These are phyloP conservation scores for Trametes cinnabarina DNA, from an alignment of 768 basidiomycete genomes.

Conservation along the genomic window DNA sequence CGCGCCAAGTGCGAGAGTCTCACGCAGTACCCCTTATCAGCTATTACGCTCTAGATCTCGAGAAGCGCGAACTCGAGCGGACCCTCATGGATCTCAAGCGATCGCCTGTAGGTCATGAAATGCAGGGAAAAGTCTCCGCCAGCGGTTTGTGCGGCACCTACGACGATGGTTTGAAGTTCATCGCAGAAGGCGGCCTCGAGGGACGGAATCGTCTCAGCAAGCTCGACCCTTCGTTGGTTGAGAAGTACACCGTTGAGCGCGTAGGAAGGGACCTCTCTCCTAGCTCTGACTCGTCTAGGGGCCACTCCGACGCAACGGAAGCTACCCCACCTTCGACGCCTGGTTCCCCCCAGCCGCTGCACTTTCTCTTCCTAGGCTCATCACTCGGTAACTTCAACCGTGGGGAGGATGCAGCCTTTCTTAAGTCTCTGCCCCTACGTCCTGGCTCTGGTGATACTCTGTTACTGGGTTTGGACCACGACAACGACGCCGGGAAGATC, in stretches of 20 bases:
- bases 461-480: conserved; percentile 88
- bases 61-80: conserved; percentile 79
- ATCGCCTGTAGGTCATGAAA: conserved; percentile 58
- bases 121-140: conserved; percentile 71
- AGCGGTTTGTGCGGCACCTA: conserved; percentile 92
- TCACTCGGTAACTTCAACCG: conserved; percentile 89
- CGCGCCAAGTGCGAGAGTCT: conserved; percentile 45
- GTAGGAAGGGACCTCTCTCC: conserved; percentile 37
- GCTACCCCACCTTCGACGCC: conserved; percentile 46
- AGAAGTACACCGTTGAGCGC: conserved; percentile 18
- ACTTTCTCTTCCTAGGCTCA: conserved; percentile 89
- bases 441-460: conserved; percentile 77
- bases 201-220: conserved; percentile 21
- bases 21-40: conserved; percentile 52
- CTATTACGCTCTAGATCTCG: conserved; percentile 93
- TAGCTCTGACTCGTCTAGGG: conserved; percentile 30
- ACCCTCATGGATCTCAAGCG: conserved; percentile 65
- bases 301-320: conserved; percentile 18
- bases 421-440: conserved; percentile 75
- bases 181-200: conserved; percentile 61
- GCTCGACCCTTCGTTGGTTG: conserved; percentile 9
- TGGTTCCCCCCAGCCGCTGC: conserved; percentile 54
- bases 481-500: conserved; percentile 65
- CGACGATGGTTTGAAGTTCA: conserved; percentile 81
- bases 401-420: conserved; percentile 65